These are phyloP conservation scores for Fusarium sacchari DNA, from an alignment of 2,329 filamentous ascomycete genomes.

Conservation along the genomic window DNA sequence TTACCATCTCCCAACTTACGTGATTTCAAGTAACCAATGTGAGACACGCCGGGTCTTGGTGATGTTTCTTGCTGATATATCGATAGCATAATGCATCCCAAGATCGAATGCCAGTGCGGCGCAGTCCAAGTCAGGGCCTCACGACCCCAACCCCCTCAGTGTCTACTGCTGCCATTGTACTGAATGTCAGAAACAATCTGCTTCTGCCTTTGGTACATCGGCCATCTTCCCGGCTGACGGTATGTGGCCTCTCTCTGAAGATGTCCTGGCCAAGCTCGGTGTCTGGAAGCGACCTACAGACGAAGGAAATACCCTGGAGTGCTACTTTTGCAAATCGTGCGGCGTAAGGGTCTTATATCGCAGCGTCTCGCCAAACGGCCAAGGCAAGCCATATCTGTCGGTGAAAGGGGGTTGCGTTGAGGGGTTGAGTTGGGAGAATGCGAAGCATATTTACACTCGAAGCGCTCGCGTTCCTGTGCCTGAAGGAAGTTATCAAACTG, in stretches of 20 bases:
- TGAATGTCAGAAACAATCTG: conserved; percentile 57
- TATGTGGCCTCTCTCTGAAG: conserved; percentile 53
- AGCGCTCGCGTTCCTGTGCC: conserved; percentile 58
- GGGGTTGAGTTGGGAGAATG: conserved; percentile 52
- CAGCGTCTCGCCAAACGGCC: conserved; percentile 51
- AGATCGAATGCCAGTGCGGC: conserved; percentile 54
- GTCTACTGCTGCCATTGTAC: conserved; percentile 59
- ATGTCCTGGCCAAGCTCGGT: conserved; percentile 47
- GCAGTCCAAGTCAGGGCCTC: conserved; percentile 51
- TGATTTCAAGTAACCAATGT: not conserved
- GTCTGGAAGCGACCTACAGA: conserved; percentile 54
- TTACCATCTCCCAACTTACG: not conserved
- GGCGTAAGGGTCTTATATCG: conserved; percentile 61
- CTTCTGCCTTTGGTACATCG: conserved; percentile 58
- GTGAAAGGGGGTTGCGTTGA: conserved; percentile 60
- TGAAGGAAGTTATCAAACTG: conserved; percentile 43
- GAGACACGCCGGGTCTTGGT: too few relatives aligned
- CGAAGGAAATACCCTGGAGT: conserved; percentile 54
- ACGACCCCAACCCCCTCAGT: conserved; percentile 47
- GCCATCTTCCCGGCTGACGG: conserved; percentile 54
- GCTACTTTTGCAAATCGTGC: conserved; percentile 55
- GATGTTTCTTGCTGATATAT: not conserved
- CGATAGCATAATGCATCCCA: conserved; percentile 33
- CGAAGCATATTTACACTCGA: conserved; percentile 57
- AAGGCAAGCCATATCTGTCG: conserved; percentile 49